Percentiles rank a stretch among this genome's conserved stretches.
Evolutionary conservation across 2,329 filamentous ascomycete genomes (phyloP).

Genomic region (Colletotrichum sp.): DNA sequence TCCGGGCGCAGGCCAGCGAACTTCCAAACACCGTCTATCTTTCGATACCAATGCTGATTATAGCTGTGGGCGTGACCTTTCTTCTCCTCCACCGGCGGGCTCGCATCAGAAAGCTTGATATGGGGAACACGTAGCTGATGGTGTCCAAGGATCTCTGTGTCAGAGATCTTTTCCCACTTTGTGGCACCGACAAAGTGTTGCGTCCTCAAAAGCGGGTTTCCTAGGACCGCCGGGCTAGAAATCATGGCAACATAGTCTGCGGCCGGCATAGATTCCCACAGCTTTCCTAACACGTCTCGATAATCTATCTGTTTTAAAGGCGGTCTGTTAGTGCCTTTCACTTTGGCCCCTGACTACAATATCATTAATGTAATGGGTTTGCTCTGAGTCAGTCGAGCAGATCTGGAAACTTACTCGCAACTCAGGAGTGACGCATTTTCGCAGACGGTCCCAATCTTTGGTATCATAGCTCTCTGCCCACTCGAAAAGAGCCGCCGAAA

Average conservation of each 20-base stretch:
- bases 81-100: constrained; percentile 50
- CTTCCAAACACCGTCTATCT: constrained; percentile 66
- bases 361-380: background rate
- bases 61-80: constrained; percentile 66
- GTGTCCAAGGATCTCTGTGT: constrained; percentile 62
- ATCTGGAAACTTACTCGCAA: constrained; percentile 53
- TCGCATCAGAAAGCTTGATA: constrained; percentile 61
- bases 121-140: constrained; percentile 68
- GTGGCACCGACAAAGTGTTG: constrained; percentile 69
- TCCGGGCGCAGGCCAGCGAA: constrained; percentile 61
- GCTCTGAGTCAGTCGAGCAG: constrained; percentile 49
- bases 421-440: constrained; percentile 56
- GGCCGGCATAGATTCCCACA: constrained; percentile 66
- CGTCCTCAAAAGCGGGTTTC: constrained; percentile 65
- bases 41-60: constrained; percentile 63
- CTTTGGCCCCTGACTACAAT: background rate
- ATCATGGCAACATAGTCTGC: constrained; percentile 66
- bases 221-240: constrained; percentile 60
- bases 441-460: constrained; percentile 66
- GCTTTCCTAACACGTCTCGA: constrained; percentile 63
- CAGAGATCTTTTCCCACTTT: constrained; percentile 63
- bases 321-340: background rate
- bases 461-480: constrained; percentile 71
- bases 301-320: constrained; percentile 67
- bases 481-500: constrained; percentile 57